Evolutionary conservation across 352 stramenopile species (phyloP).

Genomic region (Phytophthora palmivora): DNA sequence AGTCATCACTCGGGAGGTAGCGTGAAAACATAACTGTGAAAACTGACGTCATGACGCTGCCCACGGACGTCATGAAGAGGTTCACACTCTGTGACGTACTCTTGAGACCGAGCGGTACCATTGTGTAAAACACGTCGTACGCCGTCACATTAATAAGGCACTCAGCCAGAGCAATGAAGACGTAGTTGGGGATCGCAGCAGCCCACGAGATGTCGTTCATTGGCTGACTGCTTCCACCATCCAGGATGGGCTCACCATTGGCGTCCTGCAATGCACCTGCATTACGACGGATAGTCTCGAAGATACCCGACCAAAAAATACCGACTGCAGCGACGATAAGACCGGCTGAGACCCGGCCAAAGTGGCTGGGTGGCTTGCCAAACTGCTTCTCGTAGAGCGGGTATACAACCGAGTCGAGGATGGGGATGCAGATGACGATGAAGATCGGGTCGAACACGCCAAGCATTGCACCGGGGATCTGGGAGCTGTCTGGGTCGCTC

Average conservation of each 20-base stretch:
- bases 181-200: slow-evolving; percentile 57
- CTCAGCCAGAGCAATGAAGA: slow-evolving; percentile 61
- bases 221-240: slow-evolving; percentile 45
- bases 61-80: slow-evolving; percentile 66
- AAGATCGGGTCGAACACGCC: slow-evolving; percentile 55
- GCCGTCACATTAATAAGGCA: slow-evolving; percentile 71
- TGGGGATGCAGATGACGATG: slow-evolving; percentile 44
- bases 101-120: slow-evolving; percentile 62
- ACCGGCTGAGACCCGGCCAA: slow-evolving; percentile 35
- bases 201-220: slow-evolving; percentile 71
- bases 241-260: slow-evolving; percentile 41
- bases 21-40: slow-evolving; percentile 75
- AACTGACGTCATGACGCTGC: slow-evolving; percentile 61
- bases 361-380: slow-evolving; percentile 34
- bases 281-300: slow-evolving; percentile 60
- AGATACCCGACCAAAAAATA: slow-evolving; percentile 48
- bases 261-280: slow-evolving; percentile 39
- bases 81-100: slow-evolving; percentile 65
- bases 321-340: slow-evolving; percentile 33
- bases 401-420: slow-evolving; percentile 49
- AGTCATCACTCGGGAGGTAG: slow-evolving; percentile 55
- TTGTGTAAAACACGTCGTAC: slow-evolving; percentile 68
- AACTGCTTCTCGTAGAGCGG: slow-evolving; percentile 40
- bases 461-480: slow-evolving; percentile 60
- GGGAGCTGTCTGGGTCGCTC: slow-evolving; percentile 39